Base-by-base conservation (phyloP, 148 eudicot species). In the Limonium bicolor region DNA sequence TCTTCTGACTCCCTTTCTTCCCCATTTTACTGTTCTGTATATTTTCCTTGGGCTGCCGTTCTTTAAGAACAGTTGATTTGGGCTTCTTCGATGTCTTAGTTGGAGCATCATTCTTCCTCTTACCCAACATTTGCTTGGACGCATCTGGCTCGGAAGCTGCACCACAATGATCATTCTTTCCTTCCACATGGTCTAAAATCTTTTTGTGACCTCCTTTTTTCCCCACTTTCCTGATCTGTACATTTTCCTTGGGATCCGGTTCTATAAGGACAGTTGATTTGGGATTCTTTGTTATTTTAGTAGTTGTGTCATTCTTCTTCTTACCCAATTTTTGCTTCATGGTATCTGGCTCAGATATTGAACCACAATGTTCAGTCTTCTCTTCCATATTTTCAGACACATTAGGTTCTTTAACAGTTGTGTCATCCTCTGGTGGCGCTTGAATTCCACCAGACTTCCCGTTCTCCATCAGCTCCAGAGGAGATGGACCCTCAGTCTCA, bases 401-500 rank as follows among this genome's bases (percentile, higher is more conserved):
- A 14, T 42, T 17, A 8, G 28, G 28, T 42, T 42, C 46, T 50
- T 37, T n/a, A n/a, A n/a, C n/a, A n/a, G 40, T 35, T 40, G 62
- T 23, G 15, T 41, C 29, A 28, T 37, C 46, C 20, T 22, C 11
- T 42, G 22, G 46, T 5, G 30, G 26, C 6, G 24, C 34, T 39
- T 66, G 52, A 28, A 17, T 61, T 27, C 48, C 43, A 25, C 12
- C 31, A 44, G 38, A 20, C 23, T 46, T 54, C 42, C 39, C 59
- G 26, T 21, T 25, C 27, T 22, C 39, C 7, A 20, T 50, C 27
- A 27, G 28, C 20, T 41, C 58, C 16, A 34, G 15, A 27, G 63
- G 68, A 54, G 39, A 11, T 35, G 80, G 80, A 54, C 77, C 63
- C 54, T 74, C 76, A 26, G 84, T 70, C 36, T 77, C 86, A 56